A percentile compares a stretch with the other conserved stretches of the same genome.
These are phyloP conservation scores for Psidium guajava DNA, from an alignment of 345 rosid genomes.

Conservation along the genomic window DNA sequence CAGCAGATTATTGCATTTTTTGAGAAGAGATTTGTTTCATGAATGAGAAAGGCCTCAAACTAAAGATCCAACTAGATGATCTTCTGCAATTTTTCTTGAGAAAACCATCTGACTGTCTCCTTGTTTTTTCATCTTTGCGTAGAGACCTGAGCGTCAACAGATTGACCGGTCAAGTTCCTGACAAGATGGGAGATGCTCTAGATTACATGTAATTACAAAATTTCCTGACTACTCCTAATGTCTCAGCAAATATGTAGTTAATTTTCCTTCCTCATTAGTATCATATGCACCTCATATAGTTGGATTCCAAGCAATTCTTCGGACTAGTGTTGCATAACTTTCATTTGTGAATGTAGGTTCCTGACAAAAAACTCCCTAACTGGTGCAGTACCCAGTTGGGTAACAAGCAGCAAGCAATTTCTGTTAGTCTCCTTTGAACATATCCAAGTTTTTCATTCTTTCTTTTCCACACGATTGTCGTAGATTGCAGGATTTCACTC, in stretches of 20 bases:
- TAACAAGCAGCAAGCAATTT: conserved; percentile 3
- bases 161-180: conserved; percentile 46
- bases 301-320: neutral
- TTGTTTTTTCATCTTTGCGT: neutral
- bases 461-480: neutral
- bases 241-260: neutral
- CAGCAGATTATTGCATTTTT: neutral
- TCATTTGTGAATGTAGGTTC: conserved; percentile 30
- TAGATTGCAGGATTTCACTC: neutral
- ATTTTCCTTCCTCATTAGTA: neutral
- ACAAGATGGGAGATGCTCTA: conserved; percentile 3
- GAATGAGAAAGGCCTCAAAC: neutral
- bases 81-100: neutral
- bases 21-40: neutral
- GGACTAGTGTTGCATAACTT: neutral
- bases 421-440: conserved; percentile 27
- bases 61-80: neutral
- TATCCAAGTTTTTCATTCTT: neutral
- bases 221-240: neutral
- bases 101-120: neutral
- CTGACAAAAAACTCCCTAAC: conserved; percentile 59
- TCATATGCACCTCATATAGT: neutral
- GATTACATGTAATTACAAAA: conserved; percentile 32
- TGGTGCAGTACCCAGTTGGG: conserved; percentile 50
- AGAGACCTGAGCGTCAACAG: conserved; percentile 80